Conservation (phyloP, 192 early-diverging fungal genomes). For the Coemansia sp. region DNA sequence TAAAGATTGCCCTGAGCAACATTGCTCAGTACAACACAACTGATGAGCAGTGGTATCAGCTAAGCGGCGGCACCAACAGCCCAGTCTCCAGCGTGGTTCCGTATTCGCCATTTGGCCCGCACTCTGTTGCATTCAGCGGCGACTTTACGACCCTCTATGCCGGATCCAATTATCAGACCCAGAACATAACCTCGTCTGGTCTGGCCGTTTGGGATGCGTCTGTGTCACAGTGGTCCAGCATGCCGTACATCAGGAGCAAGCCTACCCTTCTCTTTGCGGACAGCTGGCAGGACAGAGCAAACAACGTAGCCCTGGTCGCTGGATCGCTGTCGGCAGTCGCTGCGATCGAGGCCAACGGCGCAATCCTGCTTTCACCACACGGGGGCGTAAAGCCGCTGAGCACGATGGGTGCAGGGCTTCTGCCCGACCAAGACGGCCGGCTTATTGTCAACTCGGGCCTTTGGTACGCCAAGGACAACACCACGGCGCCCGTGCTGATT, state of each 20-base stretch:
- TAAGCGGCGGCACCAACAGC: slow-evolving; percentile 50
- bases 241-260: slow-evolving; percentile 28
- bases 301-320: slow-evolving; percentile 33
- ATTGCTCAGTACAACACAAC: slow-evolving; percentile 44
- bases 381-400: slow-evolving; percentile 30
- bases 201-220: slow-evolving; percentile 41
- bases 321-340: slow-evolving; percentile 38
- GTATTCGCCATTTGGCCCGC: slow-evolving; percentile 38
- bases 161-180: background rate
- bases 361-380: slow-evolving; percentile 19
- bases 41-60: slow-evolving; percentile 32
- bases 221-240: slow-evolving; percentile 26
- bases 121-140: slow-evolving; percentile 27
- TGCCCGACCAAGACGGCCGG: slow-evolving; percentile 11
- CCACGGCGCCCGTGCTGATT: slow-evolving; percentile 33
- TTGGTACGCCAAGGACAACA: slow-evolving; percentile 53
- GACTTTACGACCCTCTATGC: slow-evolving; percentile 21
- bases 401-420: slow-evolving; percentile 27
- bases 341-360: slow-evolving; percentile 34
- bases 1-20: slow-evolving; percentile 15
- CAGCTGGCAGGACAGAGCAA: slow-evolving; percentile 6
- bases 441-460: slow-evolving; percentile 52
- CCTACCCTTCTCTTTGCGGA: slow-evolving; percentile 30
- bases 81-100: slow-evolving; percentile 46
- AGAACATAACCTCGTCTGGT: slow-evolving; percentile 8